Evolutionary conservation across 2,329 filamentous ascomycete genomes (phyloP).

Genomic region (Onygenales sp.): DNA sequence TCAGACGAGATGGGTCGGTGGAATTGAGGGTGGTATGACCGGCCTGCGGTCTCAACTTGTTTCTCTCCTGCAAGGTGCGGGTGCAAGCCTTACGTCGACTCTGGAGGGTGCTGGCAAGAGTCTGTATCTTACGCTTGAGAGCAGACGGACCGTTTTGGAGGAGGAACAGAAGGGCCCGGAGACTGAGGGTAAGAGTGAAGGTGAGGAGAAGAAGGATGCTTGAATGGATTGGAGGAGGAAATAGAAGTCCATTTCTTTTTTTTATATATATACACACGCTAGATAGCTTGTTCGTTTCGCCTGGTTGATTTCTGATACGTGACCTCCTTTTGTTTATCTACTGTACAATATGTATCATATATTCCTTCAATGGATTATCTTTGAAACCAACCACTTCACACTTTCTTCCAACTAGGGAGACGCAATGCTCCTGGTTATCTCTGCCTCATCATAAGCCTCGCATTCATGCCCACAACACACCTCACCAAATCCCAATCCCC

Average conservation of each 20-base stretch:
- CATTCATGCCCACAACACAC: slow-evolving; percentile 87
- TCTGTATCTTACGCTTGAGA: slow-evolving; percentile 81
- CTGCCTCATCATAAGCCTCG: slow-evolving; percentile 40
- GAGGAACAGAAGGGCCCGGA: slow-evolving; percentile 46
- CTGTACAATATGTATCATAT: slow-evolving; percentile 7
- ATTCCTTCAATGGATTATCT: slow-evolving; percentile 1
- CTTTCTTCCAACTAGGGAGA: not conserved
- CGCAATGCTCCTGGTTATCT: slow-evolving; percentile 1
- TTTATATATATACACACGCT: not conserved
- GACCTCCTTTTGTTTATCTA: not conserved
- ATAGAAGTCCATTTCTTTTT: not conserved
- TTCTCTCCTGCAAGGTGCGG: slow-evolving; percentile 67
- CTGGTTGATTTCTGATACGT: not conserved
- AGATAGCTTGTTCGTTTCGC: not conserved
- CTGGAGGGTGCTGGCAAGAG: slow-evolving; percentile 72
- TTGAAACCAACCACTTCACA: not conserved
- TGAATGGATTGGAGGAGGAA: not conserved
- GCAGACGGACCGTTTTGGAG: slow-evolving; percentile 69
- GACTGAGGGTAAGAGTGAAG: slow-evolving; percentile 14
- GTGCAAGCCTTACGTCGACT: slow-evolving; percentile 65
- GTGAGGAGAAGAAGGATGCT: slow-evolving; percentile 1
- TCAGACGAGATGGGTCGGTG: slow-evolving; percentile 60
- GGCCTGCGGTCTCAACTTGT: slow-evolving; percentile 76
- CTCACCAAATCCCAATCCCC: slow-evolving; percentile 87
- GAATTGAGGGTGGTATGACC: slow-evolving; percentile 72